Evolutionary conservation across 139 green algal species (phyloP).

Genomic region (Deuterostichococcus epilithicus): DNA sequence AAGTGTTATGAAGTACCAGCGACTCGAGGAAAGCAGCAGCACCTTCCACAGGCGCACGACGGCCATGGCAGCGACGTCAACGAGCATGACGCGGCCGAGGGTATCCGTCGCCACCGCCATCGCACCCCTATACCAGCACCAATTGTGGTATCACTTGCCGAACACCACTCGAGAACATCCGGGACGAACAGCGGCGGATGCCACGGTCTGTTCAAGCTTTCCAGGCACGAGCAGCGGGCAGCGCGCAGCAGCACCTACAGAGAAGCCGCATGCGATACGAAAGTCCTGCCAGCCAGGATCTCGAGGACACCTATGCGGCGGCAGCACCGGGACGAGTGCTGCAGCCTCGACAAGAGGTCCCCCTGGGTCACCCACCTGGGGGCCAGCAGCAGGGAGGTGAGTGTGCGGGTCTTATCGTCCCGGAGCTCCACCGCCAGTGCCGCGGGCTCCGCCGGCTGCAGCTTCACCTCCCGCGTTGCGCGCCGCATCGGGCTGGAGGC

Average conservation of each 20-base stretch:
- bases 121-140: conserved; percentile 10
- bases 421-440: conserved; percentile 3
- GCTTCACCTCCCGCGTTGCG: conserved; percentile 4
- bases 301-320: background rate
- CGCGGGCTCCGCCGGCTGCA: conserved; percentile 13
- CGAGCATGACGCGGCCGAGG: conserved; percentile 56
- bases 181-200: too few species aligned
- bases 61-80: conserved; percentile 33
- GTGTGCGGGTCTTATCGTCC: conserved; percentile 16
- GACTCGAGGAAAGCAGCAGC: background rate
- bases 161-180: too few species aligned
- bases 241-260: background rate
- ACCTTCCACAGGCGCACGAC: conserved; percentile 64
- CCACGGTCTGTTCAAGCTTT: too few species aligned
- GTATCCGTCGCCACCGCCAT: conserved; percentile 52
- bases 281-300: background rate
- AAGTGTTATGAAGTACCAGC: background rate
- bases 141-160: too few species aligned
- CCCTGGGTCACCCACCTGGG: background rate
- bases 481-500: background rate
- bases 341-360: background rate
- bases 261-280: background rate
- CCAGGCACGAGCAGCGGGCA: background rate
- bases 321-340: background rate
- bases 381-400: background rate